Evolutionary conservation across 1,284 basidiomycete species (phyloP), one percentile per base, ranked within the genome.

Genomic region (Serendipita sp.): DNA sequence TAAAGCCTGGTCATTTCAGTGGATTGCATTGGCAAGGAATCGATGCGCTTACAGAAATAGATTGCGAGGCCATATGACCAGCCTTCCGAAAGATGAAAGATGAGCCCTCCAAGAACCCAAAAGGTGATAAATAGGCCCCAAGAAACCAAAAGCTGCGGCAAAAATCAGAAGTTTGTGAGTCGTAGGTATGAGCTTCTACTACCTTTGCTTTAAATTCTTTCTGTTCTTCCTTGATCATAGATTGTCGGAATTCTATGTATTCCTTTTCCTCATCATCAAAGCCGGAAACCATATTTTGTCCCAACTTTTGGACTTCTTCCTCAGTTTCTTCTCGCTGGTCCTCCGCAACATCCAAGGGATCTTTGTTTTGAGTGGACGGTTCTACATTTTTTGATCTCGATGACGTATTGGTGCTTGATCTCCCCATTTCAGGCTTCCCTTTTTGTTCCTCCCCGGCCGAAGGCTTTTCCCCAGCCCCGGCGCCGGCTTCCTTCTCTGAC

Each of bases 41-140:
- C 10, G 34, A 44, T 60, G 22, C 67, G 74, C 80, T 69, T 71
- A 85, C 86, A 88, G 70, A 91, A 92, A 68, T 87, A 89, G 67
- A 88, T 69, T 0, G 84, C 78, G 6, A 70, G 65, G 2, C 77
- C 82, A 67, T 75, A 82, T 29, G 72, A 69, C 79, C 79, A 80
- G 13, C 71, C 69, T 65, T 85, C 82, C 0, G 81, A 80, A 13
- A 70, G 69, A 45, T 70, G 71, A 66, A 87, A 86, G 29, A 85
- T 79, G 0, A 75, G 76, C 1, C 81, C 76, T 5, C 84, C 83
- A 15, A 79, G 79, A 64, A 77, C 71, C 83, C 82, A 84, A 71
- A 84, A 84, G 26, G 77, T 65, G 44, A 82, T 68, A 68, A 86
- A 85, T 41, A 82, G 67, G 2, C 68, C 61, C 73, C 76, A 76